Evolutionary conservation across 306 rosid genomes (phyloP), one percentile per base, ranked within the genome.

Genomic region (Prunus campanulata): DNA sequence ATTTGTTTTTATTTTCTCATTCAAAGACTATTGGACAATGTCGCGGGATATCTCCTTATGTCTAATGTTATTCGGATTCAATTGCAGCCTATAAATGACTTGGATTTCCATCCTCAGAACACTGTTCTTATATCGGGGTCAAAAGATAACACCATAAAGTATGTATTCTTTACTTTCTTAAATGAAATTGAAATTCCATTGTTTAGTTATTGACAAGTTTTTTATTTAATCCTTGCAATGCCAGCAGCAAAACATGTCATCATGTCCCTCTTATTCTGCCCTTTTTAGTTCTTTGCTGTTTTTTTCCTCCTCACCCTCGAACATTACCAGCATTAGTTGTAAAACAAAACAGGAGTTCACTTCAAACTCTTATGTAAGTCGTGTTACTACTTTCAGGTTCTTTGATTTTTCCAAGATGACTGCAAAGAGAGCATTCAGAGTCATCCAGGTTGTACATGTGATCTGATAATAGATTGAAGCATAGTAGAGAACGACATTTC

Each of bases 21-120:
- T 54, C 27, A 12, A 29, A 77, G 39, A 48, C 52, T 4, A 66
- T 15, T 51, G 50, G 22, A 62, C 61, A 39, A 24, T 5, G 49
- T 6, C 32, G 3, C 8, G 11, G 18, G 18, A 48, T 56, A 22
- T 11, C 64, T 56, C 9, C 13, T 20, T 64, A 5, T 69, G 54
- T 69, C 78, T 83, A 71, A 75, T 72, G 39, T 71, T 48, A 61
- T 78, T 60, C 30, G 35, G 30, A 18, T 68, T 62, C 79, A 75
- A 72, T 62, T 85, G 93, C 96, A 91, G 98, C 98, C 98, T 65
- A 80, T 90, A 78, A 91, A 91, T 87, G 98, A 91, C 85, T 74
- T 94, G 85, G 98, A 94, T 87, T 94, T 94, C 84, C 94, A 94
- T 86, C 97, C 98, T 3, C 96, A 94, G 80, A 89, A 86, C 85